Evolutionary conservation across 2,329 filamentous ascomycete genomes (phyloP).

Genomic region (Didymella glomerata): DNA sequence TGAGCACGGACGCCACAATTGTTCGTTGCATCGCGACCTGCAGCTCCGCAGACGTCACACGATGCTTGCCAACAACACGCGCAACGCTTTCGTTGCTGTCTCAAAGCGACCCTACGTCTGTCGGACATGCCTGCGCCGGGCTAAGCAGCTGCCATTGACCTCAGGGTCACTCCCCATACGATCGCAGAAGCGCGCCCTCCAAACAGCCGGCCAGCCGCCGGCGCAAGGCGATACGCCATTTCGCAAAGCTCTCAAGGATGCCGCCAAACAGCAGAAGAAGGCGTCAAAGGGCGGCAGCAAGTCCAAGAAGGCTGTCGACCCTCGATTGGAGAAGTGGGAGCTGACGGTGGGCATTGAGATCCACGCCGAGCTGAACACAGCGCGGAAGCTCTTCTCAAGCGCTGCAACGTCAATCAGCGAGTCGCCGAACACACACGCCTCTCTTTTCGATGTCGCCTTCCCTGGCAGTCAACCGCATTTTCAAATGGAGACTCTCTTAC

Average conservation of each 20-base stretch:
- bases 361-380: constrained; percentile 92
- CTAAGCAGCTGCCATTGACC: constrained; percentile 30
- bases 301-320: constrained; percentile 25
- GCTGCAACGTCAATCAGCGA: constrained; percentile 62
- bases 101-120: constrained; percentile 43
- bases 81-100: constrained; percentile 30
- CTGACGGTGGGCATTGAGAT: constrained; percentile 97
- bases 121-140: constrained; percentile 37
- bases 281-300: constrained; percentile 23
- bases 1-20: constrained; percentile 40
- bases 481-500: constrained; percentile 82
- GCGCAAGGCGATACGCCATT: constrained; percentile 44
- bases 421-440: constrained; percentile 83
- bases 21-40: constrained; percentile 25
- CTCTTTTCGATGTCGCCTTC: constrained; percentile 86
- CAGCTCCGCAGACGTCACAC: constrained; percentile 33
- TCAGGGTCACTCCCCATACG: neutral
- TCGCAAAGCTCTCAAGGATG: constrained; percentile 51
- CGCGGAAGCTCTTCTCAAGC: constrained; percentile 86
- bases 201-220: constrained; percentile 32
- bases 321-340: constrained; percentile 73
- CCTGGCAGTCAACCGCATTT: constrained; percentile 89
- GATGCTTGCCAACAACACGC: constrained; percentile 41
- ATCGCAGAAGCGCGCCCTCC: constrained; percentile 30
- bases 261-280: constrained; percentile 46